Percentiles rank a stretch among this genome's conserved stretches.
phyloP scores from a whole-genome alignment of 768 basidiomycete genomes.

The Rossbeevera mucosa region DNA sequence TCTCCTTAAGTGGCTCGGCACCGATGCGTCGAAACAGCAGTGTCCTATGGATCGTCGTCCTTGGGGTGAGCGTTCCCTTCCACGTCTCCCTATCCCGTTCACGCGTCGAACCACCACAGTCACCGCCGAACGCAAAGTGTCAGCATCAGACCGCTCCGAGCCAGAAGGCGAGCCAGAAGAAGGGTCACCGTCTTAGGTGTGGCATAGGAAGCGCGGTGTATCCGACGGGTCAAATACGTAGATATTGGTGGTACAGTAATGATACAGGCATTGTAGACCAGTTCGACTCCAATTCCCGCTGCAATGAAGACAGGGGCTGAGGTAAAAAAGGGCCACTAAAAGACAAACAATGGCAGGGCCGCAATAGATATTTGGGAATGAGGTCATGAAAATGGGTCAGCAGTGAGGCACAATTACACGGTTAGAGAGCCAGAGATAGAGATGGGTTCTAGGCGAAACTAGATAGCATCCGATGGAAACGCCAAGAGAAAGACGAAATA shows the following conservation, averaged over 20 bases:
- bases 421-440: background rate
- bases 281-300: slow-evolving; percentile 6
- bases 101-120: slow-evolving; percentile 27
- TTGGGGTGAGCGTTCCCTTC: slow-evolving; percentile 64
- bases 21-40: slow-evolving; percentile 83
- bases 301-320: background rate
- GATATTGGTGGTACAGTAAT: slow-evolving; percentile 24
- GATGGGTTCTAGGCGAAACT: slow-evolving; percentile 28
- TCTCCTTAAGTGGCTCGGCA: slow-evolving; percentile 92
- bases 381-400: background rate
- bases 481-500: background rate
- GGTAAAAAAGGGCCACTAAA: background rate
- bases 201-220: background rate
- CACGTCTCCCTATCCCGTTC: background rate
- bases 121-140: slow-evolving; percentile 51
- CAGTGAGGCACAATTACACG: slow-evolving; percentile 22
- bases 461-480: slow-evolving; percentile 24
- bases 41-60: slow-evolving; percentile 97
- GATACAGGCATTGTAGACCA: slow-evolving; percentile 21
- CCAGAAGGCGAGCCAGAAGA: background rate
- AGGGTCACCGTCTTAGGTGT: background rate
- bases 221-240: background rate
- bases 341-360: background rate
- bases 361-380: slow-evolving; percentile 20
- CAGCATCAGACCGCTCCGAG: slow-evolving; percentile 13